Evolutionary conservation across 768 basidiomycete species (phyloP).

Genomic region (Strobilomyces confusus): DNA sequence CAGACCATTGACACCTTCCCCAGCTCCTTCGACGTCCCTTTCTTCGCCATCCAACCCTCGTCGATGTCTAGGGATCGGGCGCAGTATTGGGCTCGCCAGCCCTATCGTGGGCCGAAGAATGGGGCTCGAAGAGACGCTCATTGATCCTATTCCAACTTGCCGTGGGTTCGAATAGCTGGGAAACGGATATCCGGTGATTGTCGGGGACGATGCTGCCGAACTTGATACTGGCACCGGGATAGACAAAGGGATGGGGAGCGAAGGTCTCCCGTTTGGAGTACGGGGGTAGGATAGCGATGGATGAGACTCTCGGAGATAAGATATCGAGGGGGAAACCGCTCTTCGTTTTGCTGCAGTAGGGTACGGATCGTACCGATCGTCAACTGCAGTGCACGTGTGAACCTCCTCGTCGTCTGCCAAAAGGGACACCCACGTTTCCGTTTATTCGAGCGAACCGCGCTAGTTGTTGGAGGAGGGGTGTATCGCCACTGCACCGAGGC

Average conservation of each 20-base stretch:
- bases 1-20: constrained; percentile 69
- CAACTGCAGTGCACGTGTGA: constrained; percentile 44
- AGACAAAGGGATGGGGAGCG: constrained; percentile 64
- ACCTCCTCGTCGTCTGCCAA: background rate
- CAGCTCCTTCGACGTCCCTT: constrained; percentile 72
- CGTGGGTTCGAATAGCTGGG: constrained; percentile 37
- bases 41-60: constrained; percentile 56
- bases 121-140: constrained; percentile 66
- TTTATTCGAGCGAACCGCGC: constrained; percentile 75
- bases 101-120: constrained; percentile 67
- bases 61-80: constrained; percentile 58
- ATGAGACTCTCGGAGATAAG: constrained; percentile 61
- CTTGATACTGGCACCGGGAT: constrained; percentile 54
- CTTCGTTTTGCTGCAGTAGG: constrained; percentile 73
- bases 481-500: constrained; percentile 68
- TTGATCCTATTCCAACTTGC: constrained; percentile 38
- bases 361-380: constrained; percentile 85
- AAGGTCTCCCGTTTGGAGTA: constrained; percentile 53
- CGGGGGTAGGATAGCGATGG: constrained; percentile 41
- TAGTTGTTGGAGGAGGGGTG: constrained; percentile 77
- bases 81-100: constrained; percentile 72
- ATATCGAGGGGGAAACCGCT: constrained; percentile 77
- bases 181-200: constrained; percentile 49
- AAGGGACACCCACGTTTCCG: constrained; percentile 56
- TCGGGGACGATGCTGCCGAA: constrained; percentile 73